A percentile compares a stretch with the other conserved stretches of the same genome.
Evolutionary conservation across 257 asterid genomes (phyloP).

Genomic region (Solanum pennellii): DNA sequence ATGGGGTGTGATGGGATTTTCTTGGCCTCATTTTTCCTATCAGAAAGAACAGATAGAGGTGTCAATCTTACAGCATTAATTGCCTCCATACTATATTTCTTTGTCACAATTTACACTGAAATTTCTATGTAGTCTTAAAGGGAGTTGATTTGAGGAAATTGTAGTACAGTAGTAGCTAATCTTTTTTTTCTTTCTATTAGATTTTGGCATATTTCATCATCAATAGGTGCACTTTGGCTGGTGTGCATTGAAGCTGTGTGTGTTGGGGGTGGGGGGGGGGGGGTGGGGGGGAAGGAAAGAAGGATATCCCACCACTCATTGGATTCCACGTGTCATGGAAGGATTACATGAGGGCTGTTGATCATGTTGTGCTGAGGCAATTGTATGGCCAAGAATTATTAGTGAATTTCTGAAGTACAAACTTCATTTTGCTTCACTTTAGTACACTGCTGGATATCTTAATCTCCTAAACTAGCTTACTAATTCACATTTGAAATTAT

Average conservation of each 20-base stretch:
- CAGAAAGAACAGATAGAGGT: slow-evolving; percentile 68
- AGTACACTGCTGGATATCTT: background rate
- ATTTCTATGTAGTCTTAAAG: background rate
- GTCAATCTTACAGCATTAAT: slow-evolving; percentile 63
- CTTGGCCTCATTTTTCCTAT: slow-evolving; percentile 44
- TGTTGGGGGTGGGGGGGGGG: background rate
- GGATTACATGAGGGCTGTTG: background rate
- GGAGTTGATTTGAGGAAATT: background rate
- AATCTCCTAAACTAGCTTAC: background rate
- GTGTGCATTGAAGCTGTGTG: background rate
- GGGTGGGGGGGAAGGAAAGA: slow-evolving; percentile 19
- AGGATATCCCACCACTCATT: slow-evolving; percentile 19
- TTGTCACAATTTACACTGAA: background rate
- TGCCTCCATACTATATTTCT: slow-evolving; percentile 57
- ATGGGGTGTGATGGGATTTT: slow-evolving; percentile 17
- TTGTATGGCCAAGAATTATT: slow-evolving; percentile 46
- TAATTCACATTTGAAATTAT: background rate
- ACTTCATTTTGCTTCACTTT: background rate
- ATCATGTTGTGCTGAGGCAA: background rate
- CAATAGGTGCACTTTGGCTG: slow-evolving; percentile 3
- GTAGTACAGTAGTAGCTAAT: background rate
- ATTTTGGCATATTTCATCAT: background rate
- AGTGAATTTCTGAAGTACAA: background rate
- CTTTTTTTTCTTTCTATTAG: background rate
- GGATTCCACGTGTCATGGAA: slow-evolving; percentile 28